These are phyloP conservation scores for Hagleromyces aurorensis DNA, from an alignment of 805 yeast genomes.

Conservation along the genomic window DNA sequence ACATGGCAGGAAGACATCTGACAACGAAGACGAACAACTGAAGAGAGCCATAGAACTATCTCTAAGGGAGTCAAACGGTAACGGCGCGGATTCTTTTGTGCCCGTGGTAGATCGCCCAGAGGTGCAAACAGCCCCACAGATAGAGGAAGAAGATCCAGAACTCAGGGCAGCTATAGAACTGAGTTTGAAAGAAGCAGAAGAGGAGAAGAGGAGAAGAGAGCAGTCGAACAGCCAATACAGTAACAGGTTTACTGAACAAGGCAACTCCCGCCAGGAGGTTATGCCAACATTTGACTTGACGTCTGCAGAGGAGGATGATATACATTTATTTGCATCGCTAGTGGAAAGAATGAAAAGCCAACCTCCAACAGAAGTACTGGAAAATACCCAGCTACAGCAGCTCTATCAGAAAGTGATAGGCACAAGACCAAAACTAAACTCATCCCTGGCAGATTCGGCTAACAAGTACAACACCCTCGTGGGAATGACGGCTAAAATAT, in stretches of 20 bases:
- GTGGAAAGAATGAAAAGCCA: slow-evolving; percentile 45
- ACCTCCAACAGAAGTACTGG: slow-evolving; percentile 35
- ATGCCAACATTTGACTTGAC: slow-evolving; percentile 34
- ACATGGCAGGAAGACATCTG: slow-evolving; percentile 18
- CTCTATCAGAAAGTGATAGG: slow-evolving; percentile 52
- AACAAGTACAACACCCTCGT: slow-evolving; percentile 57
- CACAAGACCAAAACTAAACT: slow-evolving; percentile 62
- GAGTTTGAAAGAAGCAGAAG: slow-evolving; percentile 66
- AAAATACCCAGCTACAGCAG: slow-evolving; percentile 26
- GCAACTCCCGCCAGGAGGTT: slow-evolving; percentile 6
- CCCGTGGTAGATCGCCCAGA: slow-evolving; percentile 15
- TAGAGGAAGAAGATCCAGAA: slow-evolving; percentile 74
- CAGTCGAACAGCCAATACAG: slow-evolving; percentile 6
- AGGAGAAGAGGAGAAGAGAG: slow-evolving; percentile 26
- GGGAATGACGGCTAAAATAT: slow-evolving; percentile 70
- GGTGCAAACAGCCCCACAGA: slow-evolving; percentile 1
- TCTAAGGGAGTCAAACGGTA: slow-evolving; percentile 42
- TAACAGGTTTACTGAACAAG: slow-evolving; percentile 6
- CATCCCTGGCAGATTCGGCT: slow-evolving; percentile 47
- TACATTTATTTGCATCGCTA: slow-evolving; percentile 60
- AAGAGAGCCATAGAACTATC: slow-evolving; percentile 73
- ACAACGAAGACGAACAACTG: slow-evolving; percentile 69
- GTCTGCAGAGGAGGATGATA: slow-evolving; percentile 58
- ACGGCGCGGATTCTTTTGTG: slow-evolving; percentile 26
- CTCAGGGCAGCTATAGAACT: slow-evolving; percentile 93